phyloP scores from a whole-genome alignment of 352 stramenopile genomes.

The Pythium scleroteichum region DNA sequence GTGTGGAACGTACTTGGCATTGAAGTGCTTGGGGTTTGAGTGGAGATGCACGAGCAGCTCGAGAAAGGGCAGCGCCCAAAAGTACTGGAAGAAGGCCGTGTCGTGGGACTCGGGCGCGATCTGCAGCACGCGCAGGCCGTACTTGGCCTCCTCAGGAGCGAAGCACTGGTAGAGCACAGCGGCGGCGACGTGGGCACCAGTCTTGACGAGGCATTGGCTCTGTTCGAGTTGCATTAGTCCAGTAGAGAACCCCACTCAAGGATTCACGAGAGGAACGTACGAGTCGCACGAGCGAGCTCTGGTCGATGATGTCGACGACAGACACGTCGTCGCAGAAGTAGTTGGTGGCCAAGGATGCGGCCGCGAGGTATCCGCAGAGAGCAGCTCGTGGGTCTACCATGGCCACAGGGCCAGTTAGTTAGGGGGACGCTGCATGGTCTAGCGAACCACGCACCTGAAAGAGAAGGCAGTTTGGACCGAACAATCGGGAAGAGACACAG shows the following conservation, averaged over 20 bases:
- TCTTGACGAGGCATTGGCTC: constrained; percentile 84
- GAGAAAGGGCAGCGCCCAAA: constrained; percentile 84
- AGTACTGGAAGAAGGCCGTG: constrained; percentile 83
- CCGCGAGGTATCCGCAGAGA: constrained; percentile 71
- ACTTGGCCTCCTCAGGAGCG: constrained; percentile 75
- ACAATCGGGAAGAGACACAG: constrained; percentile 72
- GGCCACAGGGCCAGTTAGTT: not conserved
- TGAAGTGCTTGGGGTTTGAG: constrained; percentile 68
- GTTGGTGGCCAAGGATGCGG: constrained; percentile 78
- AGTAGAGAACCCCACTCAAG: not conserved
- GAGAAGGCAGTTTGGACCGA: constrained; percentile 61
- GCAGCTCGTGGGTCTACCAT: constrained; percentile 65
- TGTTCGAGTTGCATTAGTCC: constrained; percentile 19
- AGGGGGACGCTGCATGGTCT: not conserved
- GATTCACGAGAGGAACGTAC: constrained; percentile 31
- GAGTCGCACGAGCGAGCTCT: constrained; percentile 81
- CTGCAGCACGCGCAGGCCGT: constrained; percentile 78
- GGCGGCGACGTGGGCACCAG: constrained; percentile 77
- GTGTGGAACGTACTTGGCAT: constrained; percentile 45
- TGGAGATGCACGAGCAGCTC: constrained; percentile 81
- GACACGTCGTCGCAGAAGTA: constrained; percentile 75
- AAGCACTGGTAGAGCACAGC: constrained; percentile 87
- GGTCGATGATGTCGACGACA: constrained; percentile 80
- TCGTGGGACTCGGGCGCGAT: constrained; percentile 71
- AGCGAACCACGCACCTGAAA: constrained; percentile 41